phyloP scores from a whole-genome alignment of 176 grass and related monocot species.

The Triticum dicoccoides region DNA sequence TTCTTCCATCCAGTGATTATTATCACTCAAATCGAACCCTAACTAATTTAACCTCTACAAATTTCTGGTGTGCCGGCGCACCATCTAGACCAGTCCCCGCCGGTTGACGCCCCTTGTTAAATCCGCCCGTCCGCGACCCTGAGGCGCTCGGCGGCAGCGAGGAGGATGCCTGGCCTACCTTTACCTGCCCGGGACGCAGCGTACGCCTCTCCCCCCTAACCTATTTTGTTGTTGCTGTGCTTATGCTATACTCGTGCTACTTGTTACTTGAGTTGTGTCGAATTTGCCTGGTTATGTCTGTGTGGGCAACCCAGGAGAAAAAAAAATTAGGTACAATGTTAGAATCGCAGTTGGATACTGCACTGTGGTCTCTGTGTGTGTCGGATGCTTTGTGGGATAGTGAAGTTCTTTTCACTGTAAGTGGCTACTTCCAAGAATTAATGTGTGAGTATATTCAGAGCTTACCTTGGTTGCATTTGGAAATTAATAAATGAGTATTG shows the following conservation, averaged over 20 bases:
- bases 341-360: not conserved
- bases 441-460: not conserved
- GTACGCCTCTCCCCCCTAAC: not conserved
- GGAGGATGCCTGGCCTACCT: slow-evolving; percentile 41
- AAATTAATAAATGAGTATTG: not conserved
- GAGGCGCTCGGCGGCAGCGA: slow-evolving; percentile 4
- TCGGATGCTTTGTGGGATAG: not conserved
- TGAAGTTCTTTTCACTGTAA: not conserved
- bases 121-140: not conserved
- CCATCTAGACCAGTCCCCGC: not conserved
- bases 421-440: not conserved
- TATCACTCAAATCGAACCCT: not conserved
- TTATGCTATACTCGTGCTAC: not conserved
- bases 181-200: slow-evolving; percentile 23
- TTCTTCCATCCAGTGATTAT: not conserved
- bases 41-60: not conserved
- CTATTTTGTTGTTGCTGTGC: not conserved
- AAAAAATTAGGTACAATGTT: not conserved
- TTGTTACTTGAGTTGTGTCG: not conserved
- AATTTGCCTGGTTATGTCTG: not conserved
- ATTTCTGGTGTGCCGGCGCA: not conserved
- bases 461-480: not conserved
- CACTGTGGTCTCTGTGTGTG: not conserved
- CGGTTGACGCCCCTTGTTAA: not conserved
- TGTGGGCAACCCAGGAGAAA: not conserved